These are phyloP conservation scores for Ganoderma sp. DNA, from an alignment of 1,284 basidiomycete species.

Conservation along the genomic window DNA sequence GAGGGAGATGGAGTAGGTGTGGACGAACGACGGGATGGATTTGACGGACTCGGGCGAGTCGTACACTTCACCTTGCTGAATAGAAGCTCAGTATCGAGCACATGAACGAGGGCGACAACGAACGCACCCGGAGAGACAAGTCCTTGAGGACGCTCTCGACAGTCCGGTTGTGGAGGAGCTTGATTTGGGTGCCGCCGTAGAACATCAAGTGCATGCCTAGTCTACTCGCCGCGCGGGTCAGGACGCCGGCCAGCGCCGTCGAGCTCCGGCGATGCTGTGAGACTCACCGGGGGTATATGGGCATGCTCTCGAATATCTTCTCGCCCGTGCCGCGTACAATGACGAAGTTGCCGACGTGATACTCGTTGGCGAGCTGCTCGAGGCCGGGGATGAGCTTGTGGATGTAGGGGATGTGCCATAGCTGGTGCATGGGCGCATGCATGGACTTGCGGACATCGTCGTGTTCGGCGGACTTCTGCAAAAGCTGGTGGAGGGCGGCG, in stretches of 20 bases:
- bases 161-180: constrained; percentile 57
- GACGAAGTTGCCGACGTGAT: constrained; percentile 73
- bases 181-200: constrained; percentile 59
- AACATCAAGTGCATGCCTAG: constrained; percentile 85
- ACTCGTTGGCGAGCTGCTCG: constrained; percentile 55
- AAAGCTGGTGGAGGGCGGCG: constrained; percentile 46
- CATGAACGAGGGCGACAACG: neutral
- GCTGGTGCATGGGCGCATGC: constrained; percentile 45
- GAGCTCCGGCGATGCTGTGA: neutral
- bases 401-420: constrained; percentile 46
- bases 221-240: constrained; percentile 34
- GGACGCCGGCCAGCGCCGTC: neutral
- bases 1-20: constrained; percentile 70
- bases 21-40: constrained; percentile 75
- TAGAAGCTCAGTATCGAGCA: neutral
- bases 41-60: constrained; percentile 58
- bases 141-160: constrained; percentile 68
- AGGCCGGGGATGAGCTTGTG: constrained; percentile 59
- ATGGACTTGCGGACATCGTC: constrained; percentile 50
- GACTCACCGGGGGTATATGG: constrained; percentile 65
- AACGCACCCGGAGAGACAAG: constrained; percentile 65
- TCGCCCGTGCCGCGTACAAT: constrained; percentile 62
- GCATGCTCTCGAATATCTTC: constrained; percentile 82
- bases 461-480: constrained; percentile 48
- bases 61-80: constrained; percentile 60